A percentile compares a stretch with the other conserved stretches of the same genome.
phyloP scores from a whole-genome alignment of 495 filamentous ascomycete species.

The Aspergillus nanangensis region DNA sequence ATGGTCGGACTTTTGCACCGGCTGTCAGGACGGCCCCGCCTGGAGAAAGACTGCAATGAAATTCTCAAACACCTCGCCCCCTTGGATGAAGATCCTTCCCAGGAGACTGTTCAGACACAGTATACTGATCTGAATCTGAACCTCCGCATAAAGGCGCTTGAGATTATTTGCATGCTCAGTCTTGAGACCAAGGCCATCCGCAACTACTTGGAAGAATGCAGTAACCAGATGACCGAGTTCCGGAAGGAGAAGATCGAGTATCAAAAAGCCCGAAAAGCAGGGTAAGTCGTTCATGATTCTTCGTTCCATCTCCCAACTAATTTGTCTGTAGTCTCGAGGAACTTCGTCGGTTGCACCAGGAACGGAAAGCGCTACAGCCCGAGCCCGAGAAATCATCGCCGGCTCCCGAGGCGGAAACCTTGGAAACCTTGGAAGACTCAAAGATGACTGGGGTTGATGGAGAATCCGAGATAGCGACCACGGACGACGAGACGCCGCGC shows the following conservation, averaged over 20 bases:
- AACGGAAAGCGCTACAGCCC: constrained; percentile 80
- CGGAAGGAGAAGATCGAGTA: constrained; percentile 93
- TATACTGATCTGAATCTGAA: constrained; percentile 80
- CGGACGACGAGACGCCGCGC: constrained; percentile 57
- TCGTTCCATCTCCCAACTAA: constrained; percentile 18
- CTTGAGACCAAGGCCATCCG: constrained; percentile 79
- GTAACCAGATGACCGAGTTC: constrained; percentile 85
- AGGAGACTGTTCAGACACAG: constrained; percentile 63
- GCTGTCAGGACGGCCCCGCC: constrained; percentile 68
- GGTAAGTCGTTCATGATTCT: constrained; percentile 55
- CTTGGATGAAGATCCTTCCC: constrained; percentile 63
- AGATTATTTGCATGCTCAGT: constrained; percentile 85
- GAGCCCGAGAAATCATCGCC: constrained; percentile 57
- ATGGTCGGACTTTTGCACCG: constrained; percentile 83
- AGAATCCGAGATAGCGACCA: constrained; percentile 43
- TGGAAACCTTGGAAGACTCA: constrained; percentile 55
- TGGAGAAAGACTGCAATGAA: constrained; percentile 68
- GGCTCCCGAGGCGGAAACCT: constrained; percentile 59
- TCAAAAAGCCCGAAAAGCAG: constrained; percentile 75
- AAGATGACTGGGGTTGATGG: constrained; percentile 64
- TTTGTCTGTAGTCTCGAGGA: constrained; percentile 65
- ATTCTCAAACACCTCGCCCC: constrained; percentile 78
- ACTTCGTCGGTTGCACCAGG: constrained; percentile 74
- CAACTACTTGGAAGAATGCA: constrained; percentile 85
- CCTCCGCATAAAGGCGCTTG: constrained; percentile 69